Percentiles rank a stretch among this genome's conserved stretches.
Conservation (phyloP, 2,329 filamentous ascomycete species). For the Ophioceras dolichostomum region DNA sequence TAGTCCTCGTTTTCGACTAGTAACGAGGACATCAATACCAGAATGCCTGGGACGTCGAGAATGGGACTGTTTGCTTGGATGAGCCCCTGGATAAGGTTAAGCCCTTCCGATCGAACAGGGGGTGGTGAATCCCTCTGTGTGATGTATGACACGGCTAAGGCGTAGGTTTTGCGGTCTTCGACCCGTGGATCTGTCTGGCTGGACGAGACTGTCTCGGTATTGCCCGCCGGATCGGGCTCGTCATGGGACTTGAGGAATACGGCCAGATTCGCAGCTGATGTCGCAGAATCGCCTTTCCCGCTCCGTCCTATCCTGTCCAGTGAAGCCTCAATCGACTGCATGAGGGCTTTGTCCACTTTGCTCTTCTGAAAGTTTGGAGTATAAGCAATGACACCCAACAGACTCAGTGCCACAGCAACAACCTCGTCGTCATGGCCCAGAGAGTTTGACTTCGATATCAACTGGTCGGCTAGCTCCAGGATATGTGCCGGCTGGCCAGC, state of each 20-base stretch:
- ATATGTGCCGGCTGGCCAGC: slow-evolving; percentile 52
- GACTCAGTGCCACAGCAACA: slow-evolving; percentile 39
- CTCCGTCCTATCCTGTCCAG: slow-evolving; percentile 28
- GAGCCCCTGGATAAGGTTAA: slow-evolving; percentile 46
- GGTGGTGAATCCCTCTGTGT: slow-evolving; percentile 48
- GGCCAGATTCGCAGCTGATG: slow-evolving; percentile 43
- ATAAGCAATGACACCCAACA: slow-evolving; percentile 48
- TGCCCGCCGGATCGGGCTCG: slow-evolving; percentile 30
- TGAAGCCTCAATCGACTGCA: slow-evolving; percentile 34
- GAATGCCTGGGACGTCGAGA: slow-evolving; percentile 52
- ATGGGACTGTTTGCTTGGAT: slow-evolving; percentile 42
- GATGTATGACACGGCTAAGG: slow-evolving; percentile 51
- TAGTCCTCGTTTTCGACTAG: slow-evolving; percentile 58
- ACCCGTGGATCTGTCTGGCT: slow-evolving; percentile 32
- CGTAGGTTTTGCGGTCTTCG: slow-evolving; percentile 51
- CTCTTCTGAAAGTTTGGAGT: slow-evolving; percentile 41
- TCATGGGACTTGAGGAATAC: slow-evolving; percentile 44
- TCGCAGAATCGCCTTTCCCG: slow-evolving; percentile 29
- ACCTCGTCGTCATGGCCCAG: slow-evolving; percentile 33
- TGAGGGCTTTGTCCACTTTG: slow-evolving; percentile 25
- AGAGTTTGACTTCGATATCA: slow-evolving; percentile 33
- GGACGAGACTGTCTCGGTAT: no score
- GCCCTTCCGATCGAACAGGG: slow-evolving; percentile 53
- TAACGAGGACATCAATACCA: slow-evolving; percentile 51
- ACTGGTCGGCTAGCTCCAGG: slow-evolving; percentile 48